Base-by-base conservation (phyloP, 768 basidiomycete genomes). In the Podaxis carcinomalis region DNA sequence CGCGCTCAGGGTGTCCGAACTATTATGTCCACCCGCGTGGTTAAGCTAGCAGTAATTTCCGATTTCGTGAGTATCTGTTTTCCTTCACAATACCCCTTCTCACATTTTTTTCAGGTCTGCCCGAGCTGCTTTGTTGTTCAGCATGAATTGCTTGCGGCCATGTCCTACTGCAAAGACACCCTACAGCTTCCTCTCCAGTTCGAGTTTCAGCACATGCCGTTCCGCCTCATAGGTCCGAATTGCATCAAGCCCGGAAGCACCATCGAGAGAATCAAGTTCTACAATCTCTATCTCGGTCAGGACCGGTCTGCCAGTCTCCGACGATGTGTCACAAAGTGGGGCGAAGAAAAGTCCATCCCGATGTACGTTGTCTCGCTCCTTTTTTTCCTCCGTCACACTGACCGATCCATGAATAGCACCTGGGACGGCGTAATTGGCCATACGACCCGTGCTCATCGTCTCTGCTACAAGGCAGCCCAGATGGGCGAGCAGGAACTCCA, bases 371-470 rank as follows among this genome's bases (percentile, higher is more conserved):
- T 37, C 51, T 14, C 27, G 1, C 53, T 57, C 62, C 50, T 23
- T 27, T 46, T 53, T 52, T 32, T 11, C 9, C 14, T 27, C 28
- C 53, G 36, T 25, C 46, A 54, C 19, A 39, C 47, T 42, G 21
- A 46, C 36, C 44, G 14, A 25, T 42, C 23, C 40, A n/a, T n/a
- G 11, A 39, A 14, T 66, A 90, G 89, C 56, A 75, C 77, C 3
- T 85, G 84, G 67, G 78, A 77, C 14, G 89, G 89, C 19, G 77
- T 78, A 13, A 77, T 92, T 63, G 78, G 81, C 56, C 83, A 85
- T 67, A 88, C 90, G n/a, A 85, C 79, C 39, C 75, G 78, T 19
- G 88, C 87, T 7, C 92, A 93, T 70, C 82, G 91, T 10, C 77
- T 94, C 27, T 78, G 87, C 32, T 81, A 83, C 58, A 88, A 90